Evolutionary conservation across 202 grass and related monocot species (phyloP).

Genomic region (Zizania palustris): DNA sequence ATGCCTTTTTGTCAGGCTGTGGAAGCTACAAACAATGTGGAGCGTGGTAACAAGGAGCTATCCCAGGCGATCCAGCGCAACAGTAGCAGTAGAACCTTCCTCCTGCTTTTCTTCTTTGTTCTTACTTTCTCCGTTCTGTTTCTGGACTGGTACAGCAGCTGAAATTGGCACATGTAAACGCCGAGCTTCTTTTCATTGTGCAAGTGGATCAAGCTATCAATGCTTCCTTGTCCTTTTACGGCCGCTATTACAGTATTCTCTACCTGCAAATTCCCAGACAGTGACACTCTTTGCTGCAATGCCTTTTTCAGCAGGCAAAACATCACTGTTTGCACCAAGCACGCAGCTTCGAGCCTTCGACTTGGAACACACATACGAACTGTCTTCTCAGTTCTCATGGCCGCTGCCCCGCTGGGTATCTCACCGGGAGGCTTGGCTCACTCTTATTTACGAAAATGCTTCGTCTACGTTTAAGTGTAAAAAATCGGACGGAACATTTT

Average conservation of each 20-base stretch:
- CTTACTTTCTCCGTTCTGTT: constrained; percentile 88
- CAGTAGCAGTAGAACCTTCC: constrained; percentile 92
- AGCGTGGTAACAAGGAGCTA: constrained; percentile 82
- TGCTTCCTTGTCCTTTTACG: background rate
- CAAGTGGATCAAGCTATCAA: background rate
- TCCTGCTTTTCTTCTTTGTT: constrained; percentile 93
- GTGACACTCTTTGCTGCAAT: too few species aligned
- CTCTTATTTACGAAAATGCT: too few species aligned
- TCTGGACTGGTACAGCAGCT: constrained; percentile 81
- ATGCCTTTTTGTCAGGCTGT: constrained; percentile 64
- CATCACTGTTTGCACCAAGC: too few species aligned
- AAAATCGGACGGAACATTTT: too few species aligned
- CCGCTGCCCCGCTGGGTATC: too few species aligned
- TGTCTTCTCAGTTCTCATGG: too few species aligned
- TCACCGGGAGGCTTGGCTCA: too few species aligned
- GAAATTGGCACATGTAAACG: constrained; percentile 31
- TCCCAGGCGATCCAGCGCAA: constrained; percentile 88
- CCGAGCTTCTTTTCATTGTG: constrained; percentile 7
- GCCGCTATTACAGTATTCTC: background rate
- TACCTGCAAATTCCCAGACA: too few species aligned
- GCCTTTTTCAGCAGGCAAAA: too few species aligned
- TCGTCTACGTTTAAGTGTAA: too few species aligned
- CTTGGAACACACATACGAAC: too few species aligned
- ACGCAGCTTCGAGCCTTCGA: too few species aligned
- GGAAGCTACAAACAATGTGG: constrained; percentile 95